Evolutionary conservation across 805 yeast genomes (phyloP), one percentile per base, ranked within the genome.

Genomic region (Schwanniomyces sp.): DNA sequence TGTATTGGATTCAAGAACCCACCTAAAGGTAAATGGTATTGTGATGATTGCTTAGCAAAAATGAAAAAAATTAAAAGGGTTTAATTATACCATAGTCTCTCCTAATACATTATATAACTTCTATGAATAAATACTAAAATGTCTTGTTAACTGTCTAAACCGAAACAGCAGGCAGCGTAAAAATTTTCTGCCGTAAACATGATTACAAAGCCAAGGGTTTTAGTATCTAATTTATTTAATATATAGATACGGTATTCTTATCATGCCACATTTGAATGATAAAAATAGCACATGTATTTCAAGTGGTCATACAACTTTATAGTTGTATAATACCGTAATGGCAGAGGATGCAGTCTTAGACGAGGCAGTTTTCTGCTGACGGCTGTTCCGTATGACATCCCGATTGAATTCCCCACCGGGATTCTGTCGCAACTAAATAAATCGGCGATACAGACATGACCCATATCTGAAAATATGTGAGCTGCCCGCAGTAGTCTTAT

Each of bases 1-100:
- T 91, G 98, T 67, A 87, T 89, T 38, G 96, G 96, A 0, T 77
- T 91, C 57, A 82, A 85, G 43, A 84, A 90, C 43, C 80, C 92
- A 5, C 98, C 97, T 2, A 87, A 85, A 70, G 73, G 74, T 2
- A 76, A 69, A 52, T 75, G 79, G 76, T 69, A 67, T 49, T 73
- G 78, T 58, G 78, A 73, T 50, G 76, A 71, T 41, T 71, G 75
- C 51, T 58, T 64, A 50, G 61, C 52, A 9, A 69, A 68, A 54
- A 63, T 62, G 66, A 67, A 63, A 54, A 66, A 64, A 48, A 32
- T 49, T 18, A 52, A 49, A 41, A 41, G 36, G 26, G 36, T 51
- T 25, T 49, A 45, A 28, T 5, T 14, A 5, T 14, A 21, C n/a
- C n/a, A 29, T 29, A 29, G 32, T 28, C 14, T 12, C 16, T 11